Conservation (phyloP, 352 stramenopile species). For the Thraustochytrium sp. region DNA sequence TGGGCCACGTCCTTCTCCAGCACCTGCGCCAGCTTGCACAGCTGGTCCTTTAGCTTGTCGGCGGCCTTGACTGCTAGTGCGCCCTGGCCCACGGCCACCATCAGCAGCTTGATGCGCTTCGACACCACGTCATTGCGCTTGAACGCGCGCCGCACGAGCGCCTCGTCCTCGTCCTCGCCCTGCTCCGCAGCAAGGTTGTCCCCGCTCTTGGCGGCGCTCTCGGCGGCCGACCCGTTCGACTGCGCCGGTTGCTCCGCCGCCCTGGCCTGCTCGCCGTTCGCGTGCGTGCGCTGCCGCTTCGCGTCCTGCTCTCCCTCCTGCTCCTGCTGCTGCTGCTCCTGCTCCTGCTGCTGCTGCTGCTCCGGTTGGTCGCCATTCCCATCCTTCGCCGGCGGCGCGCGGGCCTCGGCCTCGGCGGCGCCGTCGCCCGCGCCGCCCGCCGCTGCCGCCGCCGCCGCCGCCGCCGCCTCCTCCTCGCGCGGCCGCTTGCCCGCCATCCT, state of each 20-base stretch:
- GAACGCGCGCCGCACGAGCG: neutral
- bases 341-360: too few relatives aligned
- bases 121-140: neutral
- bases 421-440: too few relatives aligned
- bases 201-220: neutral
- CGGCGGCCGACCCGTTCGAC: too few relatives aligned
- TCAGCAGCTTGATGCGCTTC: neutral
- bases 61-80: neutral
- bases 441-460: too few relatives aligned
- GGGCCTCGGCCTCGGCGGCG: neutral
- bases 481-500: neutral
- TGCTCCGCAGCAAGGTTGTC: neutral
- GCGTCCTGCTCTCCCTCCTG: neutral
- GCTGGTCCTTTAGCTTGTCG: neutral
- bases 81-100: conserved; percentile 14
- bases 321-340: neutral
- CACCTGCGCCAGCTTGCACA: neutral
- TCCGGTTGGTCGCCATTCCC: neutral
- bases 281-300: neutral
- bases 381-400: neutral
- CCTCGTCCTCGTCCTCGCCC: neutral
- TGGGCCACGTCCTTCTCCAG: neutral
- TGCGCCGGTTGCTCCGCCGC: neutral
- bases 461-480: neutral
- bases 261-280: neutral